Conservation (phyloP, 192 early-diverging fungal species). For the Backusella psychrophila region DNA sequence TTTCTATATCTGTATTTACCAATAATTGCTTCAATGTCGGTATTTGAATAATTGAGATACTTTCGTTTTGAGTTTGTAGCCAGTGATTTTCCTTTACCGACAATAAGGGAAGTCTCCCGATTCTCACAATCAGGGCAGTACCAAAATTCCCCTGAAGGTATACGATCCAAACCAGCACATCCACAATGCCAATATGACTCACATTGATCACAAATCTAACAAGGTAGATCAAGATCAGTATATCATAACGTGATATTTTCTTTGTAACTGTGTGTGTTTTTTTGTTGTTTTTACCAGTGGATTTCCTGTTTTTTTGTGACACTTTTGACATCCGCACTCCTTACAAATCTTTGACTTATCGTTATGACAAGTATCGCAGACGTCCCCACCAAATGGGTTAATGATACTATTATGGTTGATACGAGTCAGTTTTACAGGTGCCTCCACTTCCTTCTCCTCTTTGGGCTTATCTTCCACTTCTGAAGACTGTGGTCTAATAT, state of each 20-base stretch:
- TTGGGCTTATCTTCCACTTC: neutral
- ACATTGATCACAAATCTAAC: slow-evolving; percentile 55
- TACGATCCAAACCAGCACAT: slow-evolving; percentile 40
- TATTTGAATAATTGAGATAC: slow-evolving; percentile 51
- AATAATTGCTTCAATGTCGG: neutral
- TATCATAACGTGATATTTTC: no score
- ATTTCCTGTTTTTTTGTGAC: slow-evolving; percentile 51
- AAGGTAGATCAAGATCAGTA: neutral
- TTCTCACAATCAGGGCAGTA: slow-evolving; percentile 50
- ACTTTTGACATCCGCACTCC: slow-evolving; percentile 50
- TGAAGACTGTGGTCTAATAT: neutral
- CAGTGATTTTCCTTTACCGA: slow-evolving; percentile 43
- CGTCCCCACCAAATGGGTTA: neutral
- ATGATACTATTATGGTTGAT: neutral
- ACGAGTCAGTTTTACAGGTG: neutral
- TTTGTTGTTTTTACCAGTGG: slow-evolving; percentile 41
- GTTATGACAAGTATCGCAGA: slow-evolving; percentile 14
- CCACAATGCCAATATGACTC: slow-evolving; percentile 52
- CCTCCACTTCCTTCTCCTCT: neutral
- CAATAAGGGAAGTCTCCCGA: slow-evolving; percentile 32
- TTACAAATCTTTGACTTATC: slow-evolving; percentile 29
- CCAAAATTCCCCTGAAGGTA: slow-evolving; percentile 47
- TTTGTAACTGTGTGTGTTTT: no score
- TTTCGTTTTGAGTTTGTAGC: slow-evolving; percentile 51
- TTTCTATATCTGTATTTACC: neutral